A percentile compares a stretch with the other conserved stretches of the same genome.
Evolutionary conservation across 345 rosid species (phyloP).

Genomic region (Pistacia integerrima): DNA sequence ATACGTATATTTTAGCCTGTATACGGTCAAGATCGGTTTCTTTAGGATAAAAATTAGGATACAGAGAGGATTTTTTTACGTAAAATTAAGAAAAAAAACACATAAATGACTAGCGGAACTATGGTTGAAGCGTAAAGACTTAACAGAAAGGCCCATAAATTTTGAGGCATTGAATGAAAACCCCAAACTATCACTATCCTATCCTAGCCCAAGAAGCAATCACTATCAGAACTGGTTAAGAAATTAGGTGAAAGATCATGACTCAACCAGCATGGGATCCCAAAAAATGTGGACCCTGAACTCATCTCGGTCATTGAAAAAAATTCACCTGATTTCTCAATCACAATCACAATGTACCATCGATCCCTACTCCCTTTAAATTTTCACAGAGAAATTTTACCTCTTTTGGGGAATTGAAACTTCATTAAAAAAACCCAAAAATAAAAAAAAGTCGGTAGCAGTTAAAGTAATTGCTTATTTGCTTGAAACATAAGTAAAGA

Average conservation of each 20-base stretch:
- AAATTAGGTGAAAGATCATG: too few relatives aligned
- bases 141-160: too few relatives aligned
- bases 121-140: too few relatives aligned
- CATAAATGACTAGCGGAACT: too few relatives aligned
- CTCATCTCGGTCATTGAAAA: too few relatives aligned
- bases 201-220: neutral
- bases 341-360: neutral
- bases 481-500: conserved; percentile 33
- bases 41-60: too few relatives aligned
- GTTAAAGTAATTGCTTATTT: conserved; percentile 21
- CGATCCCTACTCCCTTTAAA: neutral
- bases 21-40: too few relatives aligned
- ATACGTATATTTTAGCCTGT: too few relatives aligned
- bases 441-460: conserved; percentile 16
- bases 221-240: neutral
- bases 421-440: neutral
- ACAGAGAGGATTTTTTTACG: too few relatives aligned
- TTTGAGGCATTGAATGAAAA: too few relatives aligned
- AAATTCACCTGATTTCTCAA: neutral
- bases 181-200: neutral
- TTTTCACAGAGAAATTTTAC: conserved; percentile 10
- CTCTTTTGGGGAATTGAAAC: conserved; percentile 16
- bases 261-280: neutral
- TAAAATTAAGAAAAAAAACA: too few relatives aligned
- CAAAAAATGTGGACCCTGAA: neutral